These are phyloP conservation scores for Apiotrichum montevideense DNA, from an alignment of 1,284 basidiomycete species.

Conservation along the genomic window DNA sequence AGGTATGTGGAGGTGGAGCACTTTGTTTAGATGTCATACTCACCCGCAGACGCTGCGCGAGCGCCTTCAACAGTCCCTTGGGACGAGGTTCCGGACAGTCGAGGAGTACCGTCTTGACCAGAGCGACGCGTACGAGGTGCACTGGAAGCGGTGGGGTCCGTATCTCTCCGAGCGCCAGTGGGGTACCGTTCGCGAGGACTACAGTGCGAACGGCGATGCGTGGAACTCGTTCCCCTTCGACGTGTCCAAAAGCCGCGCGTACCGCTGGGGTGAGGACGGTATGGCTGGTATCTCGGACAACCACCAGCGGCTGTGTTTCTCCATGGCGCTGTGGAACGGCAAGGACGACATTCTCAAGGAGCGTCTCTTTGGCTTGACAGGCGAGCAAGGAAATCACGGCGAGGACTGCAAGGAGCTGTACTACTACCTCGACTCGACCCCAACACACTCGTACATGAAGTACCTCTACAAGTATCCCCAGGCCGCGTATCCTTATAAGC, in stretches of 20 bases:
- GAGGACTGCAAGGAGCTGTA: slow-evolving; percentile 98
- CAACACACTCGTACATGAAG: slow-evolving; percentile 99
- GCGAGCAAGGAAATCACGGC: slow-evolving; percentile 93
- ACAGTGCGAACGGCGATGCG: slow-evolving; percentile 90
- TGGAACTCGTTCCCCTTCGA: slow-evolving; percentile 98
- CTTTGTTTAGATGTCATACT: not conserved
- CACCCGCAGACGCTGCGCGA: slow-evolving; percentile 37
- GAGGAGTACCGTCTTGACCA: slow-evolving; percentile 56
- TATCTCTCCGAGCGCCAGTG: slow-evolving; percentile 96
- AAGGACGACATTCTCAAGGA: slow-evolving; percentile 94
- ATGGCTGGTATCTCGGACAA: slow-evolving; percentile 95
- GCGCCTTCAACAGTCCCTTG: slow-evolving; percentile 33
- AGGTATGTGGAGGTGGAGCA: slow-evolving; percentile 6
- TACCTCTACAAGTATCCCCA: slow-evolving; percentile 98
- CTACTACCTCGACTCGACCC: slow-evolving; percentile 96
- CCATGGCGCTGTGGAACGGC: slow-evolving; percentile 89
- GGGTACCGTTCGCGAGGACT: slow-evolving; percentile 98
- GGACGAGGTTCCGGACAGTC: slow-evolving; percentile 43
- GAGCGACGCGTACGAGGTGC: slow-evolving; percentile 59
- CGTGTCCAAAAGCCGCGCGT: slow-evolving; percentile 86
- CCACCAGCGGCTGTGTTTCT: slow-evolving; percentile 86
- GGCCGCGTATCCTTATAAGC: slow-evolving; percentile 82
- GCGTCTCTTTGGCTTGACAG: slow-evolving; percentile 86
- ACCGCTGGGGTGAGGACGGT: slow-evolving; percentile 98
- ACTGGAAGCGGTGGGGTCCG: slow-evolving; percentile 99